Percentiles rank a stretch among this genome's conserved stretches.
phyloP scores from a whole-genome alignment of 257 asterid species.

The Lavandula angustifolia region DNA sequence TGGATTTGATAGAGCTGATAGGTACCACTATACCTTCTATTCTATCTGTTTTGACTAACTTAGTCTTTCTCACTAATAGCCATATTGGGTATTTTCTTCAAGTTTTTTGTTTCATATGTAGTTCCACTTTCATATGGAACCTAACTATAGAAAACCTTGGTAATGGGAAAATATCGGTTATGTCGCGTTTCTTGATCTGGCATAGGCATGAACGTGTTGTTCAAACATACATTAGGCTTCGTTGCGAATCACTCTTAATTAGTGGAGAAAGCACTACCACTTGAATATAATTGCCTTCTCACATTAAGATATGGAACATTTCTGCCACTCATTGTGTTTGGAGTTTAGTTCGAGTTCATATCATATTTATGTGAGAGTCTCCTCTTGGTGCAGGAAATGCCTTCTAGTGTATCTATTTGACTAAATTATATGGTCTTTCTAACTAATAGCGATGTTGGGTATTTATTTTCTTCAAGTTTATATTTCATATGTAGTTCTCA shows the following conservation, averaged over 20 bases:
- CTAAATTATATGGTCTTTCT: no score
- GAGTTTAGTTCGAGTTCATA: slow-evolving; percentile 14
- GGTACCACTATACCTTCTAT: slow-evolving; percentile 33
- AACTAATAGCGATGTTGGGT: no score
- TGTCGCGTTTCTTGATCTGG: neutral
- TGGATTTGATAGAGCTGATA: slow-evolving; percentile 59
- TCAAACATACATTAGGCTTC: neutral
- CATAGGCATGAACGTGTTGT: slow-evolving; percentile 1
- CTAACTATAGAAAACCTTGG: neutral
- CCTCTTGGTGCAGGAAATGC: slow-evolving; percentile 57
- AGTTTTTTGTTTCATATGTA: slow-evolving; percentile 1
- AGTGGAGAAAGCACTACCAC: slow-evolving; percentile 16
- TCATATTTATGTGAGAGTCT: slow-evolving; percentile 7
- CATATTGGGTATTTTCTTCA: slow-evolving; percentile 1
- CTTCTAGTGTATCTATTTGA: slow-evolving; percentile 27
- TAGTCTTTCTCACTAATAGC: slow-evolving; percentile 4
- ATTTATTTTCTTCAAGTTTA: no score
- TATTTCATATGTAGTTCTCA: no score
- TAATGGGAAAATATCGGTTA: neutral
- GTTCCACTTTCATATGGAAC: neutral
- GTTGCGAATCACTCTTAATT: neutral
- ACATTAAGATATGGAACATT: slow-evolving; percentile 1
- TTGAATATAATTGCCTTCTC: slow-evolving; percentile 15
- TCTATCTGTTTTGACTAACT: slow-evolving; percentile 9
- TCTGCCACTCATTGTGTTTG: neutral